Evolutionary conservation across 352 stramenopile species (phyloP), one percentile per base, ranked within the genome.

Genomic region (Phytophthora uliginosa): DNA sequence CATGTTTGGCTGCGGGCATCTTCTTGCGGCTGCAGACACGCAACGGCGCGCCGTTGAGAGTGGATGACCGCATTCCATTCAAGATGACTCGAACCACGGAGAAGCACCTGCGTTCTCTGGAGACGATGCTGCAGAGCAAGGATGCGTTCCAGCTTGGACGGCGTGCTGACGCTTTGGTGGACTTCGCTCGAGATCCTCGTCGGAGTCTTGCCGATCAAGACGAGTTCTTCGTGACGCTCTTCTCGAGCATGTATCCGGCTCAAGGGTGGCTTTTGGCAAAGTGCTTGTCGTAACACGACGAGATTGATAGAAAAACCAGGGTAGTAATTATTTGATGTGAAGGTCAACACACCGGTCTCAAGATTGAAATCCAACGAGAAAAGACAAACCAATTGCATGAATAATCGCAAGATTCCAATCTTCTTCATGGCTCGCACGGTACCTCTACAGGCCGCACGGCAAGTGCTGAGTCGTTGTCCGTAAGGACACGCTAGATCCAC

Each of bases 221-320:
- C 60, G 89, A 95, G 73, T 95, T 95, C 64, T 94, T 95, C 53
- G 84, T 94, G 51, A 92, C 86, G 34, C 73, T 97, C 34, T 95
- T 97, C 53, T 91, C 86, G 18, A 88, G 89, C 45, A 91, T 95
- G 68, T 97, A 94, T 71, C 89, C 90, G 22, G 83, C 84, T 31
- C 86, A 95, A 42, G 77, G 79, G 47, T 97, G 89, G 89, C 65
- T 97, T 38, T 72, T 97, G 18, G 86, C 82, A 10, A 95, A 95
- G 70, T 94, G 86, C 59, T 52, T 84, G 28, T 65, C 80, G 17
- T 84, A 65, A 64, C 34, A 42, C 2, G 18, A 24, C 4, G 47
- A 72, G 34, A 52, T 31, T 4, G 54, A 68, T 69, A 70, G 64
- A 69, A 76, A 67, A 56, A 53, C 18, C 63, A 76, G 63, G 24